Evolutionary conservation across 495 filamentous ascomycete species (phyloP).

Genomic region (Staphylotrichum longicolle): DNA sequence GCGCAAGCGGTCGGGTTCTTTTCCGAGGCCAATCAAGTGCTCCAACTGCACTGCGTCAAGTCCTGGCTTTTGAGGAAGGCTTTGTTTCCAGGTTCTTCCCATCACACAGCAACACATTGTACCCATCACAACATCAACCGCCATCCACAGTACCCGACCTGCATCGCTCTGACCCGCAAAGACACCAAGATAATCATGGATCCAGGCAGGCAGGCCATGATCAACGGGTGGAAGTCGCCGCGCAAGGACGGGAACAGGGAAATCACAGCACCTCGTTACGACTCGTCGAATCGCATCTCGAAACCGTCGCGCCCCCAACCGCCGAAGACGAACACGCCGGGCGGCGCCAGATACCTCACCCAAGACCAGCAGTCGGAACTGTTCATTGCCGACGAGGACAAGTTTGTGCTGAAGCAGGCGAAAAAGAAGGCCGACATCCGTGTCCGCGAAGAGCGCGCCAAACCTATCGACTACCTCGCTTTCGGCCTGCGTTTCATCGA

Average conservation of each 20-base stretch:
- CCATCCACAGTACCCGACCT: not conserved
- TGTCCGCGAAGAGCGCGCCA: constrained; percentile 88
- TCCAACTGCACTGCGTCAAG: too few species aligned
- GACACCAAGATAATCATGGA: constrained; percentile 35
- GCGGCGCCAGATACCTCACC: constrained; percentile 40
- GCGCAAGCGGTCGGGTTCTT: too few species aligned
- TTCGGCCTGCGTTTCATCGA: constrained; percentile 88
- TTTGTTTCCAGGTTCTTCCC: too few species aligned
- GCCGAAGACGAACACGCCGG: constrained; percentile 22
- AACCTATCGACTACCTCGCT: constrained; percentile 92
- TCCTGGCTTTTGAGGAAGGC: too few species aligned
- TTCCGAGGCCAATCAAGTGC: too few species aligned
- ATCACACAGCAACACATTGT: too few species aligned
- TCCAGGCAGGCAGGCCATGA: constrained; percentile 50
- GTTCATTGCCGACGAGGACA: constrained; percentile 93
- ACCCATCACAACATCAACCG: too few species aligned
- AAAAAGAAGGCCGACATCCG: constrained; percentile 98
- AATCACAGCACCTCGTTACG: constrained; percentile 45
- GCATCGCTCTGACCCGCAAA: not conserved
- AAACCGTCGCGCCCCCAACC: constrained; percentile 41
- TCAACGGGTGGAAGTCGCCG: constrained; percentile 43
- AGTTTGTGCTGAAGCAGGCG: constrained; percentile 92
- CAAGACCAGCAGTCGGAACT: constrained; percentile 71
- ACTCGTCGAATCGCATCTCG: constrained; percentile 45
- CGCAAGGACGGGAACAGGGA: constrained; percentile 28